Conservation (phyloP, 345 rosid species). For the Pelargonium nanum region DNA sequence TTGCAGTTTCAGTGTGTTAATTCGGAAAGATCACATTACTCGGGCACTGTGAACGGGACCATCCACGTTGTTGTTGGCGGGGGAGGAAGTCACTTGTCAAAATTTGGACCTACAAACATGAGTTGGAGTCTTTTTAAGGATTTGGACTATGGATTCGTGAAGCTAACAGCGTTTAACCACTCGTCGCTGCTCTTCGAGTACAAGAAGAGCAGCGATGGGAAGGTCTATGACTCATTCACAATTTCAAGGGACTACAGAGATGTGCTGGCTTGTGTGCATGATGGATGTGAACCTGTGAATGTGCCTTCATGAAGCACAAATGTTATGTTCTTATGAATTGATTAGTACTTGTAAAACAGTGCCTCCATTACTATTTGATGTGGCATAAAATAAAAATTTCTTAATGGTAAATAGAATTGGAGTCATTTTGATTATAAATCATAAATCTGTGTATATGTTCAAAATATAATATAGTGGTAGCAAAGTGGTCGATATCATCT, state of each 20-base stretch:
- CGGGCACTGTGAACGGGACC: constrained; percentile 59
- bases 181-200: constrained; percentile 39
- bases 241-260: constrained; percentile 38
- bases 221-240: constrained; percentile 38
- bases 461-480: too few relatives aligned
- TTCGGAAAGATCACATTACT: constrained; percentile 39
- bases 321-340: too few relatives aligned
- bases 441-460: too few relatives aligned
- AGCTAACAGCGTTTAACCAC: constrained; percentile 28
- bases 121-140: constrained; percentile 72
- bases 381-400: too few relatives aligned
- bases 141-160: constrained; percentile 70
- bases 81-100: constrained; percentile 61
- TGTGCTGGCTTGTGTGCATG: constrained; percentile 34
- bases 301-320: constrained; percentile 11
- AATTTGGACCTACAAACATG: constrained; percentile 37
- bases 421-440: too few relatives aligned
- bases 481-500: too few relatives aligned
- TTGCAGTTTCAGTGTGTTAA: constrained; percentile 62
- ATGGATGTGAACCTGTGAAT: constrained; percentile 26
- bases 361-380: not conserved
- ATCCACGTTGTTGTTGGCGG: constrained; percentile 87
- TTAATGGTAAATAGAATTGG: too few relatives aligned
- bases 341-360: not conserved
- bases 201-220: constrained; percentile 28